Percentiles rank a stretch among this genome's conserved stretches.
phyloP scores from a whole-genome alignment of 176 grass and related monocot genomes.

The Carex scoparia region DNA sequence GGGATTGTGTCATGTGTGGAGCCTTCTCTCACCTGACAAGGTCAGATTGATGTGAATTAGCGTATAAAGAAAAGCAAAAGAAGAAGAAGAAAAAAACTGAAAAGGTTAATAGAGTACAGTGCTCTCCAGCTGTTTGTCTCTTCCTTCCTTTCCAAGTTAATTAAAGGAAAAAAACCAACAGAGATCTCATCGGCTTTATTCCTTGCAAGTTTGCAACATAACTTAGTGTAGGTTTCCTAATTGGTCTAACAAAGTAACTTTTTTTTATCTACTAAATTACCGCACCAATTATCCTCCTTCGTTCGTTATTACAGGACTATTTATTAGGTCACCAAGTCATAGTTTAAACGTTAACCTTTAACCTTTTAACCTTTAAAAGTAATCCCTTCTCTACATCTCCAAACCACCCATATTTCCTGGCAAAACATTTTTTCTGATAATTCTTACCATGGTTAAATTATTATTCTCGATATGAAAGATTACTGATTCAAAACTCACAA shows the following conservation, averaged over 20 bases:
- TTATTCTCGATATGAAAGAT: no score
- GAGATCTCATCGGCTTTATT: neutral
- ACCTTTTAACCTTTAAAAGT: neutral
- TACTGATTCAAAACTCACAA: no score
- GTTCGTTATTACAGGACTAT: no score
- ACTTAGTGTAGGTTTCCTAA: neutral
- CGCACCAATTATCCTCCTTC: neutral
- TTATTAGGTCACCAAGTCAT: neutral
- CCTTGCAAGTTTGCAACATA: neutral
- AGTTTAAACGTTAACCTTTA: neutral
- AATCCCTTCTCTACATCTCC: neutral
- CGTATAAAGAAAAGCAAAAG: conserved; percentile 2
- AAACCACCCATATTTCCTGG: neutral
- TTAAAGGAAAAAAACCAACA: neutral
- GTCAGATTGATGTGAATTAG: neutral
- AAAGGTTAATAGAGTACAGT: neutral
- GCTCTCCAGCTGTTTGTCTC: neutral
- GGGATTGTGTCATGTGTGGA: neutral
- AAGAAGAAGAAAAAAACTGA: neutral
- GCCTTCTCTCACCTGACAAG: neutral
- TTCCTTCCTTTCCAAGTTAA: neutral
- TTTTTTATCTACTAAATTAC: neutral
- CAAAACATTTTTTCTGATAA: neutral
- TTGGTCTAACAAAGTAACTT: neutral
- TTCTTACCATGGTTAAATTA: neutral